Conservation (phyloP, 768 basidiomycete genomes). For the Chalciporus pseudorubinellus region DNA sequence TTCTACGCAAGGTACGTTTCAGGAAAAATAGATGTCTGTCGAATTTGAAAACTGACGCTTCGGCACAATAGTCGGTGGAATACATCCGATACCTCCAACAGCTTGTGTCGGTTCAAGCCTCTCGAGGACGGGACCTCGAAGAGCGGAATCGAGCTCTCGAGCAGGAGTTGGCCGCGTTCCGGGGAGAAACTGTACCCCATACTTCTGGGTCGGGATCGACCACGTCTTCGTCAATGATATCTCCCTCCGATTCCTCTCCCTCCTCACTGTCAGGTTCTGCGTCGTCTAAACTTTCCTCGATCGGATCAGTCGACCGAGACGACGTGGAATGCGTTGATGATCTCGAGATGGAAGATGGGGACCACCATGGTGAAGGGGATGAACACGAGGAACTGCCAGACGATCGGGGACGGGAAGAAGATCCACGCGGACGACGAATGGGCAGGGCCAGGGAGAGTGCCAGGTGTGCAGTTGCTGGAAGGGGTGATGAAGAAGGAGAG, state of each 20-base stretch:
- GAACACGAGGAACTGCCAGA: neutral
- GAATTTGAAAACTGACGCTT: too few relatives aligned
- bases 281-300: neutral
- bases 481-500: neutral
- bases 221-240: neutral
- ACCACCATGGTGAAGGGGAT: neutral
- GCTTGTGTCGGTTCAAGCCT: slow-evolving; percentile 76
- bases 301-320: neutral
- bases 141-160: slow-evolving; percentile 52
- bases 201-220: neutral
- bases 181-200: slow-evolving; percentile 13
- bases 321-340: neutral
- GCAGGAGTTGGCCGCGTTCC: slow-evolving; percentile 25
- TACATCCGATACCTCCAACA: slow-evolving; percentile 79
- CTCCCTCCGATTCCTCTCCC: neutral
- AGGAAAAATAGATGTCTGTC: too few relatives aligned
- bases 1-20: slow-evolving; percentile 68
- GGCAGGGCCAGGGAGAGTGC: neutral
- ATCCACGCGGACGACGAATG: neutral
- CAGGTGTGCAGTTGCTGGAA: neutral
- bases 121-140: slow-evolving; percentile 77
- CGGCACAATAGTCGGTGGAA: slow-evolving; percentile 43
- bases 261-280: neutral
- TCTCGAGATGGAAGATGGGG: neutral
- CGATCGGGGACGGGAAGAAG: neutral